phyloP scores from a whole-genome alignment of 1,284 basidiomycete genomes.

The Coniophora puteana region DNA sequence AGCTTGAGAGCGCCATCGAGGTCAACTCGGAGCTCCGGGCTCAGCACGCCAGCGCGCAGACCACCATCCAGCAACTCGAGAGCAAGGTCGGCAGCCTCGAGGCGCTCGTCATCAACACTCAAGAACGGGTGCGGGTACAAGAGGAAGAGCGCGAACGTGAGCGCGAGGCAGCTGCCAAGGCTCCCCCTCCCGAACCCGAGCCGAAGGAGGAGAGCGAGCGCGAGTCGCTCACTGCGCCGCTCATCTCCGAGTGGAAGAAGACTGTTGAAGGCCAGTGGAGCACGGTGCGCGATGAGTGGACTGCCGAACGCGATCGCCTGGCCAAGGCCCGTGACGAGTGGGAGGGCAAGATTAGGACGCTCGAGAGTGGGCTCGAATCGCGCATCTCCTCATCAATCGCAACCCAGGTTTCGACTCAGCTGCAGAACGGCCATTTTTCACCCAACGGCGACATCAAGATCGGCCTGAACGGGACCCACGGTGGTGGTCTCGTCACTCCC shows the following conservation, averaged over 20 bases:
- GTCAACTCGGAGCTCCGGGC: conserved; percentile 72
- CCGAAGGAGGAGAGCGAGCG: conserved; percentile 30
- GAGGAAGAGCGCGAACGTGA: conserved; percentile 42
- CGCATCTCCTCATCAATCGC: conserved; percentile 47
- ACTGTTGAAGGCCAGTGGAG: conserved; percentile 77
- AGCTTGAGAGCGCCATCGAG: conserved; percentile 77
- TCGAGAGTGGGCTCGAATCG: conserved; percentile 40
- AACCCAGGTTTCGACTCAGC: conserved; percentile 35
- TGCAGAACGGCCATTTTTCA: conserved; percentile 26
- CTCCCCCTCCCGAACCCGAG: conserved; percentile 31
- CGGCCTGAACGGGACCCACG: conserved; percentile 21
- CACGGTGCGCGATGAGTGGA: conserved; percentile 70
- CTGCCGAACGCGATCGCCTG: conserved; percentile 75
- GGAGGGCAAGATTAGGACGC: conserved; percentile 52
- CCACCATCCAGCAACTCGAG: conserved; percentile 76
- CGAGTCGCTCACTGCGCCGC: conserved; percentile 47
- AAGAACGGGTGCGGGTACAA: conserved; percentile 32
- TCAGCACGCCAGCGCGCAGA: conserved; percentile 78
- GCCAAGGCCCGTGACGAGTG: conserved; percentile 77
- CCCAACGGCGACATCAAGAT: conserved; percentile 32
- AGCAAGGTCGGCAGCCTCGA: conserved; percentile 62
- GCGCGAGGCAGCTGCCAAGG: conserved; percentile 39
- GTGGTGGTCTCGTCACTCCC: conserved; percentile 61
- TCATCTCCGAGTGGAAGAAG: conserved; percentile 68
- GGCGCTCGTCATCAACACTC: conserved; percentile 45